phyloP scores from a whole-genome alignment of 108 stramenopile species.

The Aurantiochytrium sp. region DNA sequence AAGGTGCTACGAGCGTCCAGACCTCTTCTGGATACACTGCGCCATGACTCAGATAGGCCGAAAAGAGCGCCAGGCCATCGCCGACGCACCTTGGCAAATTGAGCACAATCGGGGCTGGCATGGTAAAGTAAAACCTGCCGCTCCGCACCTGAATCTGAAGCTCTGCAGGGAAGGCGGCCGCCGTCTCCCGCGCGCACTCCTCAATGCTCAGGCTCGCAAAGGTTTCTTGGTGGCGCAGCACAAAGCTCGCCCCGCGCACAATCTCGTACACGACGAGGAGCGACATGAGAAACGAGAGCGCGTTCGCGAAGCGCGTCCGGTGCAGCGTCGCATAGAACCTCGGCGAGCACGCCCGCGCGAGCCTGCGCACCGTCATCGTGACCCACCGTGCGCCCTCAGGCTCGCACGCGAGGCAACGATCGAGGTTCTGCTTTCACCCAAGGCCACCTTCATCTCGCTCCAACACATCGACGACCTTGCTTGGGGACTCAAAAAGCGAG shows the following conservation, averaged over 20 bases:
- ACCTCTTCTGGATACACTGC: not conserved
- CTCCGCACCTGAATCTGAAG: not conserved
- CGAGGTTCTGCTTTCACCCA: too few species aligned
- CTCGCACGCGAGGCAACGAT: too few species aligned
- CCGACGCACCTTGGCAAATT: not conserved
- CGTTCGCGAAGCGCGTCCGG: not conserved
- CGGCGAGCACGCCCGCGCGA: not conserved
- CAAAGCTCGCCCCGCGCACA: not conserved
- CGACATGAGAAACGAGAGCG: not conserved
- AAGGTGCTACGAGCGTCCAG: not conserved
- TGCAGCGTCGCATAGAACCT: not conserved
- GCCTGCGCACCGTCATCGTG: too few species aligned
- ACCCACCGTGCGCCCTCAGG: too few species aligned
- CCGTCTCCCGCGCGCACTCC: not conserved
- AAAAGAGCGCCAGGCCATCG: not conserved
- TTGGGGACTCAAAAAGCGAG: too few species aligned
- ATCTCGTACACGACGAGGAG: conserved; percentile 2
- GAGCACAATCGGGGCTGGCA: not conserved
- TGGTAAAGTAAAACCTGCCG: not conserved
- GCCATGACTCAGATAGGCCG: conserved; percentile 1
- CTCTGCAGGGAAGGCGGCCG: not conserved
- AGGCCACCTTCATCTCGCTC: too few species aligned
- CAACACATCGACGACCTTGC: too few species aligned
- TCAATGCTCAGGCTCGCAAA: not conserved
- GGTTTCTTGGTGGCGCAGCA: not conserved